Evolutionary conservation across 805 yeast genomes (phyloP).

Genomic region (Saccharomycopsis vini): DNA sequence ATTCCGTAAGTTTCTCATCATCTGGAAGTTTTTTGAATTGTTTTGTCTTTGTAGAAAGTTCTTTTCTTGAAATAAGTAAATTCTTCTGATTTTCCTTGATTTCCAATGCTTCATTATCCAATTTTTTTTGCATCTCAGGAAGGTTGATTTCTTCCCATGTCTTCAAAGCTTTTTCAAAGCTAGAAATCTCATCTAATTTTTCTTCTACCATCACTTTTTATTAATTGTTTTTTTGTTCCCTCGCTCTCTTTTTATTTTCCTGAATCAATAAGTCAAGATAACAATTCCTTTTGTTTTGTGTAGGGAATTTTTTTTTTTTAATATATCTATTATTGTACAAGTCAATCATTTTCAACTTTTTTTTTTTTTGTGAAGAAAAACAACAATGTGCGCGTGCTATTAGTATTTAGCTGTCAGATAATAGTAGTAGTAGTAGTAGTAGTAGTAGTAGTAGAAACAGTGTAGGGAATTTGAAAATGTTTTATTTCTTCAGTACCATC

Average conservation of each 20-base stretch:
- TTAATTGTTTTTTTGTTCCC: neutral
- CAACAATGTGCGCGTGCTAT: too few relatives aligned
- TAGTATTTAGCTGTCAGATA: too few relatives aligned
- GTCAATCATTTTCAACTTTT: too few relatives aligned
- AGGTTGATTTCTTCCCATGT: constrained; percentile 72
- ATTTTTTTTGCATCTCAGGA: constrained; percentile 55
- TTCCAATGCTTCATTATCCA: constrained; percentile 68
- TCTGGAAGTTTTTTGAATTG: constrained; percentile 67
- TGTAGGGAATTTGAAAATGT: too few relatives aligned
- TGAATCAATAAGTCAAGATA: neutral
- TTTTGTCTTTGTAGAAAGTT: constrained; percentile 77
- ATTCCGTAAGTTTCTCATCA: constrained; percentile 53
- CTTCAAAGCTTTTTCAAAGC: constrained; percentile 51
- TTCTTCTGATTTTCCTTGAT: constrained; percentile 61
- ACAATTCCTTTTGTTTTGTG: neutral
- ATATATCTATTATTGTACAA: too few relatives aligned
- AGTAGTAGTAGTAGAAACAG: too few relatives aligned
- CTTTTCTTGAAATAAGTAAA: constrained; percentile 64
- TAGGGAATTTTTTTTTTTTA: too few relatives aligned
- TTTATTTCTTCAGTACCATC: too few relatives aligned
- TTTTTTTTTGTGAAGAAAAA: too few relatives aligned
- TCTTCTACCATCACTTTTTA: too few relatives aligned
- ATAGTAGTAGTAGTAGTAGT: too few relatives aligned
- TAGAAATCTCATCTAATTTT: constrained; percentile 2
- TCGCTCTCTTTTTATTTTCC: too few relatives aligned